Evolutionary conservation across 768 basidiomycete genomes (phyloP).

Genomic region (Cyathus striatus): DNA sequence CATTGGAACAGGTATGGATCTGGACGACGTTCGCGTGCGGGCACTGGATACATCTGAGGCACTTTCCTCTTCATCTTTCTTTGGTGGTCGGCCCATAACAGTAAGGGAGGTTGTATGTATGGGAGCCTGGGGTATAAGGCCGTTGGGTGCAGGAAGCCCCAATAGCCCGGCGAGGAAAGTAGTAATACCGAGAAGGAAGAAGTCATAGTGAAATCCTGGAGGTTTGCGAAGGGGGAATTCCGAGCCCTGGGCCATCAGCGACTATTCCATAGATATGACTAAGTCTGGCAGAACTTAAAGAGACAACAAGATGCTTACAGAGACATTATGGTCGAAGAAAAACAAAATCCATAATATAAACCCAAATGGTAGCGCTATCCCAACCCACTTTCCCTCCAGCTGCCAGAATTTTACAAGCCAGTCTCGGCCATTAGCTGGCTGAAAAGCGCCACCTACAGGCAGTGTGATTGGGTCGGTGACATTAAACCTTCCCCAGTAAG

Average conservation of each 20-base stretch:
- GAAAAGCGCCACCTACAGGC: slow-evolving; percentile 64
- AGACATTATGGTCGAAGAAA: slow-evolving; percentile 95
- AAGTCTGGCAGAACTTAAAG: not conserved
- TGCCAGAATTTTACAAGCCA: slow-evolving; percentile 93
- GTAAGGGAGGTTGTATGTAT: slow-evolving; percentile 86
- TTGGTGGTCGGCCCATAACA: slow-evolving; percentile 48
- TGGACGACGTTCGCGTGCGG: no score
- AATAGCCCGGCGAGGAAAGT: slow-evolving; percentile 88
- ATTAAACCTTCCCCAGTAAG: slow-evolving; percentile 83
- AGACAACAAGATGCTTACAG: slow-evolving; percentile 42
- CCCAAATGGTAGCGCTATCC: slow-evolving; percentile 86
- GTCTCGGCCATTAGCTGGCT: slow-evolving; percentile 61
- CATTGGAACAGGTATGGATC: not conserved
- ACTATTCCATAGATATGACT: slow-evolving; percentile 39
- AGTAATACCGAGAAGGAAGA: slow-evolving; percentile 86
- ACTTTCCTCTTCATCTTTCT: no score
- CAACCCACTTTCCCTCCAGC: slow-evolving; percentile 84
- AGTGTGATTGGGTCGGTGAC: slow-evolving; percentile 55
- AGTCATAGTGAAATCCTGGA: slow-evolving; percentile 82
- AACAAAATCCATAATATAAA: slow-evolving; percentile 86
- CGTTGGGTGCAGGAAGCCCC: slow-evolving; percentile 84
- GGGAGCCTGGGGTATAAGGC: slow-evolving; percentile 82
- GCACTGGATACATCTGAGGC: no score
- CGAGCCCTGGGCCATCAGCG: slow-evolving; percentile 86
- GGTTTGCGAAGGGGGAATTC: slow-evolving; percentile 90